Percentiles rank a stretch among this genome's conserved stretches.
Evolutionary conservation across 345 rosid genomes (phyloP).

Genomic region (Eucalyptus caleyi): DNA sequence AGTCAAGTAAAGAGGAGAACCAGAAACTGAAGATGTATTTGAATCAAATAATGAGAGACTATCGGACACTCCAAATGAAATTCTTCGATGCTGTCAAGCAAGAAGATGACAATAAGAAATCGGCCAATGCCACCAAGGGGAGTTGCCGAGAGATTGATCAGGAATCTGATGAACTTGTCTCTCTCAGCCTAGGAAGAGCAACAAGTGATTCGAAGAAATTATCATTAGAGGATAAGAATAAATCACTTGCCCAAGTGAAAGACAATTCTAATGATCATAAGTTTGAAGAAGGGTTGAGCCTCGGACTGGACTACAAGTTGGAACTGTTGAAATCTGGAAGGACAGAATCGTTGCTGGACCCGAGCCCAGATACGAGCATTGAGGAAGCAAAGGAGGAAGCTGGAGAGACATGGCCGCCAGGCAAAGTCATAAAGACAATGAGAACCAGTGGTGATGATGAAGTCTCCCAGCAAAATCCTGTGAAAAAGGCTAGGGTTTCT

Average conservation of each 20-base stretch:
- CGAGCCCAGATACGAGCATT: conserved; percentile 13
- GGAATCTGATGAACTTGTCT: conserved; percentile 40
- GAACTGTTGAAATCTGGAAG: neutral
- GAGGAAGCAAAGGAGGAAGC: conserved; percentile 23
- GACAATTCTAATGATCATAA: conserved; percentile 1
- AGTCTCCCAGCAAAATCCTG: conserved; percentile 16
- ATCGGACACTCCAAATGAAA: conserved; percentile 44
- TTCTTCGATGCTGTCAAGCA: conserved; percentile 26
- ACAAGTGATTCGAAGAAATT: conserved; percentile 6
- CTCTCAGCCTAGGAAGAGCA: conserved; percentile 61
- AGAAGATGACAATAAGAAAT: conserved; percentile 7
- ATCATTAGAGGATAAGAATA: conserved; percentile 7
- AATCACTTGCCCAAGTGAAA: neutral
- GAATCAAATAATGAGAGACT: conserved; percentile 45
- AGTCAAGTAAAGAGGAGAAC: conserved; percentile 70
- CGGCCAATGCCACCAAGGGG: neutral
- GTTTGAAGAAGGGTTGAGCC: conserved; percentile 11
- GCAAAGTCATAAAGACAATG: conserved; percentile 22
- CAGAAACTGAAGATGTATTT: conserved; percentile 48
- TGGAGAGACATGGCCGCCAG: conserved; percentile 19
- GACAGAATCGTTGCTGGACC: neutral
- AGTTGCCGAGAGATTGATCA: neutral
- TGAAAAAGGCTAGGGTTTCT: conserved; percentile 73
- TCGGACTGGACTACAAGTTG: conserved; percentile 48
- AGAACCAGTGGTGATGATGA: conserved; percentile 37